A percentile compares a stretch with the other conserved stretches of the same genome.
These are phyloP conservation scores for Linum trigynum DNA, from an alignment of 345 rosid species.

Conservation along the genomic window DNA sequence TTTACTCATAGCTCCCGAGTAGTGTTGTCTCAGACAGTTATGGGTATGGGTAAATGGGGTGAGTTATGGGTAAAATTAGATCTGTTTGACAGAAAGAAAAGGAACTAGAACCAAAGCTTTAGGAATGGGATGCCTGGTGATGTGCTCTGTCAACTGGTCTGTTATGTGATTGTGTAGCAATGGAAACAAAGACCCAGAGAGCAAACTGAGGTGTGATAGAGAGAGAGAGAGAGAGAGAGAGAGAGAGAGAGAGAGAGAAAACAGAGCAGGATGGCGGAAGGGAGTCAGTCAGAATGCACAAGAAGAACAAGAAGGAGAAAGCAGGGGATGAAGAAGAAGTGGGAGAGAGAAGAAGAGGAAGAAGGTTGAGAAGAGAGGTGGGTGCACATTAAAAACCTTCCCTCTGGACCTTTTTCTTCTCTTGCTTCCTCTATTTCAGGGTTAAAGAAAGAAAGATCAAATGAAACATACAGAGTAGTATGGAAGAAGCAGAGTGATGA, in stretches of 20 bases:
- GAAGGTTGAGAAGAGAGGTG: slow-evolving; percentile 10
- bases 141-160: slow-evolving; percentile 10
- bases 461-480: slow-evolving; percentile 15
- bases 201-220: slow-evolving; percentile 16
- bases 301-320: slow-evolving; percentile 14
- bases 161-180: neutral
- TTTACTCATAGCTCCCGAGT: slow-evolving; percentile 45
- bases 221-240: slow-evolving; percentile 11
- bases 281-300: slow-evolving; percentile 8
- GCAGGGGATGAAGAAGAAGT: slow-evolving; percentile 1
- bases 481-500: neutral
- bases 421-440: slow-evolving; percentile 41
- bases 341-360: slow-evolving; percentile 14
- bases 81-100: neutral
- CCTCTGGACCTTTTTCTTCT: slow-evolving; percentile 22
- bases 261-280: slow-evolving; percentile 5
- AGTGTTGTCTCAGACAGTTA: slow-evolving; percentile 17
- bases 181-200: slow-evolving; percentile 5
- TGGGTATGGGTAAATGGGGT: slow-evolving; percentile 2
- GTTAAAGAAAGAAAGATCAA: slow-evolving; percentile 15
- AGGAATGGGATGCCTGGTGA: slow-evolving; percentile 9
- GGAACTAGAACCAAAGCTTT: slow-evolving; percentile 6
- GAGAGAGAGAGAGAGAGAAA: slow-evolving; percentile 6
- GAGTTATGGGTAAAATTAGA: neutral
- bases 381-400: slow-evolving; percentile 37